These are phyloP conservation scores for Apiospora aurea DNA, from an alignment of 2,329 filamentous ascomycete genomes.

Conservation along the genomic window DNA sequence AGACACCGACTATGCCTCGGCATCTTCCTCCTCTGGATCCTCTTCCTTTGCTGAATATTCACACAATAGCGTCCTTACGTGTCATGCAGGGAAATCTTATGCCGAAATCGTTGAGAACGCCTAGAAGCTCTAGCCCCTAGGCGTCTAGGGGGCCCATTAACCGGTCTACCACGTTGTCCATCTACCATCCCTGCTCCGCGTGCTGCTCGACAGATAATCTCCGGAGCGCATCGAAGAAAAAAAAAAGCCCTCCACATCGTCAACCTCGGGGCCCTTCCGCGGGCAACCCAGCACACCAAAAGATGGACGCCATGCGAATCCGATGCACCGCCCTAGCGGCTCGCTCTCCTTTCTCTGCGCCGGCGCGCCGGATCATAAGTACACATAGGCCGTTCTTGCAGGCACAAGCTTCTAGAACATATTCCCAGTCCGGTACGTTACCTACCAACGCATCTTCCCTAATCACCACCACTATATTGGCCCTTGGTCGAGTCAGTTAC, in stretches of 20 bases:
- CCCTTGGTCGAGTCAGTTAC: neutral
- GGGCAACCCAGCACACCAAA: constrained; percentile 11
- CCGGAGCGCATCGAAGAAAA: constrained; percentile 2
- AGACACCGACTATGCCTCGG: constrained; percentile 5
- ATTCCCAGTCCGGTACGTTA: constrained; percentile 16
- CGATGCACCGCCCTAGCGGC: constrained; percentile 16
- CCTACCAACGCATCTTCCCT: neutral
- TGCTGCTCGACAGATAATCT: constrained; percentile 12
- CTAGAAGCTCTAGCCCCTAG: constrained; percentile 9
- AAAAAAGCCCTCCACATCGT: constrained; percentile 10
- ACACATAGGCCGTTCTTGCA: neutral
- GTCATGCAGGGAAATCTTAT: neutral
- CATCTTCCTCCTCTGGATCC: neutral
- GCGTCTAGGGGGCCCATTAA: neutral
- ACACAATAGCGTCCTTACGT: neutral
- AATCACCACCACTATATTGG: neutral
- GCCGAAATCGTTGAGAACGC: constrained; percentile 14
- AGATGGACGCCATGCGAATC: constrained; percentile 15
- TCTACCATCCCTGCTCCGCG: neutral
- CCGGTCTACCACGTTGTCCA: neutral
- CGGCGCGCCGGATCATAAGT: constrained; percentile 13
- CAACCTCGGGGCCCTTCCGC: constrained; percentile 17
- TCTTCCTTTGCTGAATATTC: neutral
- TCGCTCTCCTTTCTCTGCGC: constrained; percentile 15
- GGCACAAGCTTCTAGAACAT: neutral